A percentile compares a stretch with the other conserved stretches of the same genome.
These are phyloP conservation scores for Ceriops zippeliana DNA, from an alignment of 345 rosid species.

Conservation along the genomic window DNA sequence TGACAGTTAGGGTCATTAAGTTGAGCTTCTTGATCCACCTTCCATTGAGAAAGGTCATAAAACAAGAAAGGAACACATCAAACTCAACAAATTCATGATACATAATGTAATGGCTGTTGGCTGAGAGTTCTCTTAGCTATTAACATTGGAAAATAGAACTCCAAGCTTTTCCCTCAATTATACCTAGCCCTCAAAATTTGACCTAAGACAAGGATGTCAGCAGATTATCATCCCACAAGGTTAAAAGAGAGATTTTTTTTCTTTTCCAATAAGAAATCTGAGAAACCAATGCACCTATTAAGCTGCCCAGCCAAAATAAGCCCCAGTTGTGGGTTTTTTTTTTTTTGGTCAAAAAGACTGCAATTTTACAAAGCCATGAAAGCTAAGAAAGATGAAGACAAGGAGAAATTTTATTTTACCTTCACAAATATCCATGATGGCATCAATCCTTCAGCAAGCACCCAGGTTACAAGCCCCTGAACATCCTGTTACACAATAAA, in stretches of 20 bases:
- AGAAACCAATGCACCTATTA: not conserved
- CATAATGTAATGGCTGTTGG: not conserved
- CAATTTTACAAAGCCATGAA: not conserved
- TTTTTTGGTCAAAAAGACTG: too few relatives aligned
- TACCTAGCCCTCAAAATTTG: not conserved
- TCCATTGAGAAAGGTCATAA: not conserved
- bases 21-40: not conserved
- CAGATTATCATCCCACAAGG: not conserved
- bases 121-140: not conserved
- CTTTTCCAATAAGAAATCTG: not conserved
- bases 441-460: slow-evolving; percentile 84
- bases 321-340: too few relatives aligned
- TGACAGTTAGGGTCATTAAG: not conserved
- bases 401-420: slow-evolving; percentile 33
- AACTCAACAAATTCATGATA: not conserved
- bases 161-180: not conserved
- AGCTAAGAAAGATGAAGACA: not conserved
- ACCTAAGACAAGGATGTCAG: not conserved
- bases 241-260: not conserved
- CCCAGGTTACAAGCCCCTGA: slow-evolving; percentile 98
- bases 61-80: not conserved
- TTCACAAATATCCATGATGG: slow-evolving; percentile 90
- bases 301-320: not conserved
- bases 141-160: not conserved
- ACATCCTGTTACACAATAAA: slow-evolving; percentile 58